Conservation (phyloP, 1,139 yeast genomes). For the Schizosaccharomyces versatilis region DNA sequence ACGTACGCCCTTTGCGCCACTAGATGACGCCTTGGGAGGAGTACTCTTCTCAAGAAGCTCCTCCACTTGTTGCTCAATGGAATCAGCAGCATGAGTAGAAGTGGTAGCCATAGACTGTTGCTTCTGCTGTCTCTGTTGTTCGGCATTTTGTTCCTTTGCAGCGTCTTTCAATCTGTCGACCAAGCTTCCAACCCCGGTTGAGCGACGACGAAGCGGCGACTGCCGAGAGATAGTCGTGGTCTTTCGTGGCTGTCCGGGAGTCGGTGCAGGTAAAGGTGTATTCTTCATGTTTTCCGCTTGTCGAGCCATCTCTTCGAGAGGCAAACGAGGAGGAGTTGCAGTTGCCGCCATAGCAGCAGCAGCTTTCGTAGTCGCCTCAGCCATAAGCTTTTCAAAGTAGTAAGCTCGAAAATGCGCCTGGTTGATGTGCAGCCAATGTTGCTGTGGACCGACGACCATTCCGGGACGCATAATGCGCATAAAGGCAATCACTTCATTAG, state of each 20-base stretch:
- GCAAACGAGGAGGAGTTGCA: conserved; percentile 13
- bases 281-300: conserved; percentile 14
- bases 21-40: neutral
- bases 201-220: neutral
- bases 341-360: conserved; percentile 15
- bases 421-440: conserved; percentile 90
- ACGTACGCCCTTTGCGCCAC: neutral
- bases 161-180: neutral
- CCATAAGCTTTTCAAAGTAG: conserved; percentile 29
- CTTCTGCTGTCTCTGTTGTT: neutral
- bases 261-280: conserved; percentile 62
- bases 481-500: conserved; percentile 86
- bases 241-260: conserved; percentile 95
- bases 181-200: neutral
- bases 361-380: conserved; percentile 23
- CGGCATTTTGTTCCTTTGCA: neutral
- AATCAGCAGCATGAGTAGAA: neutral
- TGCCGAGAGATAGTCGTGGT: neutral
- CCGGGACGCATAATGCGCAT: conserved; percentile 95
- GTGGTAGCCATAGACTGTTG: neutral
- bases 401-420: conserved; percentile 91
- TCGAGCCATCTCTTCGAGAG: conserved; percentile 3
- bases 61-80: neutral
- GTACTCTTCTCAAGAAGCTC: neutral
- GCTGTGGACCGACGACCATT: conserved; percentile 98